Base-by-base conservation (phyloP, 2,329 filamentous ascomycete genomes). In the Fusarium sarcochroum region DNA sequence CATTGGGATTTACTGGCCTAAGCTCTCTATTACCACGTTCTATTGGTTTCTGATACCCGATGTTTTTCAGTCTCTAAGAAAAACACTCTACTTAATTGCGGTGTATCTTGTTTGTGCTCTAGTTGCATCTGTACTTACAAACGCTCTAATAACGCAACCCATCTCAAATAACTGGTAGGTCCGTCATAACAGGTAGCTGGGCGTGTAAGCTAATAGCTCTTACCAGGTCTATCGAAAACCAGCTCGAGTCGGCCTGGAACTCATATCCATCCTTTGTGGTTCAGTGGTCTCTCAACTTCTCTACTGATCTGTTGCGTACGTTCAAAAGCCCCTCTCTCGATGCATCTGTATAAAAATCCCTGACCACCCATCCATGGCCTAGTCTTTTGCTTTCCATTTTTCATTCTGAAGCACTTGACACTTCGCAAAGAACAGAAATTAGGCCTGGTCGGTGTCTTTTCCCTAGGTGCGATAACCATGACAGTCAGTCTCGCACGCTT, bases 311-410 rank as follows among this genome's bases (percentile, higher is more conserved):
- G 0, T 8, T 66, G 3, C 20, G 63, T 61, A 11, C 11, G n/a
- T 10, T 14, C 3, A 38, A 20, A 20, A n/a, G 3, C 21, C 14
- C 11, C 25, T 30, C 9, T n/a, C 8, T 37, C 6, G n/a, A 17
- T 4, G 4, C n/a, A 7, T n/a, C 6, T 35, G 8, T 38, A 7
- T 14, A 20, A 21, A n/a, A n/a, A 10, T 20, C 6, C 10, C 23
- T 46, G 10, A 23, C 6, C 9, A 41, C 13, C 27, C 4, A 21
- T 8, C 2, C 18, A 5, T 6, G 2, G 0, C 1, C 0, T 5
- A 61, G 63, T 66, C 1, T 66, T 66, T 15, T 66, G 37, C 3
- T 66, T 61, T 3, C 63, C 63, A 1, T 66, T 66, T 8, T 51
- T 66, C 3, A 51, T 62, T 5, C 34, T 66, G 0, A 40, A 35